Evolutionary conservation across 306 rosid species (phyloP), one percentile per base, ranked within the genome.

Genomic region (Cyamopsis tetragonoloba): DNA sequence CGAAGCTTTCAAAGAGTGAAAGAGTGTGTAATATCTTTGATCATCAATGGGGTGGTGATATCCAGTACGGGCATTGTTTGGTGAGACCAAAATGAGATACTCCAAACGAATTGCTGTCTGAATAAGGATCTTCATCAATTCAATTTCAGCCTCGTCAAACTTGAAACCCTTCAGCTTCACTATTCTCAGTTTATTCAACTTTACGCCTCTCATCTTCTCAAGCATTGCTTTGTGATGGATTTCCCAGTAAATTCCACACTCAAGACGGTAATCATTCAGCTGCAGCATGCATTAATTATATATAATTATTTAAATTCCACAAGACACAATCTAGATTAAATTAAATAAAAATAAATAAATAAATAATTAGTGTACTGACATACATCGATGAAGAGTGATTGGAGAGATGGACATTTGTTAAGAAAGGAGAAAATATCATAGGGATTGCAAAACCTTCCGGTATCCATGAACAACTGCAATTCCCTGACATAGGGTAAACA

Each of bases 301-400:
- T n/a, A n/a, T n/a, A n/a, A n/a, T n/a, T n/a, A n/a, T n/a, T n/a
- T n/a, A n/a, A n/a, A n/a, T n/a, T n/a, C n/a, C n/a, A n/a, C n/a
- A n/a, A n/a, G n/a, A n/a, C n/a, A n/a, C n/a, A n/a, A n/a, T n/a
- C n/a, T n/a, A n/a, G n/a, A n/a, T n/a, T n/a, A n/a, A n/a, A n/a
- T n/a, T n/a, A n/a, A n/a, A n/a, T n/a, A n/a, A n/a, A n/a, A n/a
- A n/a, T n/a, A n/a, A n/a, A n/a, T n/a, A n/a, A n/a, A 34, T 60
- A 5, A 35, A 48, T 44, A 10, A 41, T 2, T 30, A 0, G 3
- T 54, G 50, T 20, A 75, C 85, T 82, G 60, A 85, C 87, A 46
- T 85, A 85, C 87, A 46, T 85, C 86, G 13, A 86, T 51, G 55
- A 75, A 75, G 1, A 86, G 24, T 0, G 0, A 61, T 69, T 77